A percentile compares a stretch with the other conserved stretches of the same genome.
Evolutionary conservation across 108 stramenopile genomes (phyloP).

Genomic region (Fragilariopsis cylindrus): DNA sequence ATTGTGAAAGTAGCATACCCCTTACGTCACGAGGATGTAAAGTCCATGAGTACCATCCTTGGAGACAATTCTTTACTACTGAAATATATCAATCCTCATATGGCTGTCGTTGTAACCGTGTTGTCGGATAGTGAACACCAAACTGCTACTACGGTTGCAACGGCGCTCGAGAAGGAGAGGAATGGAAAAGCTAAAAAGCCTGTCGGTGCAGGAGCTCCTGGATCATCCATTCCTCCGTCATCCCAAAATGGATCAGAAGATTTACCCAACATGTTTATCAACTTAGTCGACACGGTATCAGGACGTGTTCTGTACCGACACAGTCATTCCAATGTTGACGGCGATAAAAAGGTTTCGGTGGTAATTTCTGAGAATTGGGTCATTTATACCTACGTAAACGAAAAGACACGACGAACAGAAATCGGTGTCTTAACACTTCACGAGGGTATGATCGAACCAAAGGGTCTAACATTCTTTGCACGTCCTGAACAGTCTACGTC

Average conservation of each 20-base stretch:
- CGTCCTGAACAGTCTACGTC: conserved; percentile 73
- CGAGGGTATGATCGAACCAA: conserved; percentile 95
- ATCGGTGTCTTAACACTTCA: conserved; percentile 87
- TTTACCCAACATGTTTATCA: conserved; percentile 69
- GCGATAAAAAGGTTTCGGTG: conserved; percentile 58
- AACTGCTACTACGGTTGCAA: conserved; percentile 24
- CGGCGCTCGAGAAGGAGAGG: conserved; percentile 7
- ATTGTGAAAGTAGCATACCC: conserved; percentile 81
- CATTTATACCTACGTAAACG: conserved; percentile 90
- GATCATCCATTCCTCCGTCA: conserved; percentile 25
- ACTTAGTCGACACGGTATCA: conserved; percentile 90
- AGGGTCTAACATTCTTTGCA: conserved; percentile 88
- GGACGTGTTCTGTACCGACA: conserved; percentile 90
- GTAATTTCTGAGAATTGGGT: conserved; percentile 93
- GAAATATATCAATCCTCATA: conserved; percentile 95
- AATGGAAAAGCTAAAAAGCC: conserved; percentile 21
- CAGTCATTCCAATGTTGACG: conserved; percentile 72
- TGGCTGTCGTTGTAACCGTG: conserved; percentile 80
- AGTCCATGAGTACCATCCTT: conserved; percentile 74
- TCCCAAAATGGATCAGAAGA: conserved; percentile 18
- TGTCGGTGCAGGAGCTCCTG: conserved; percentile 44
- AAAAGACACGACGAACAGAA: conserved; percentile 82
- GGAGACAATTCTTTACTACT: conserved; percentile 93
- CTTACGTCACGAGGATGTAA: conserved; percentile 70
- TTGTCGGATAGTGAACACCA: conserved; percentile 27